phyloP scores from a whole-genome alignment of 164 flowering plant genomes.

The Malania oleifera region DNA sequence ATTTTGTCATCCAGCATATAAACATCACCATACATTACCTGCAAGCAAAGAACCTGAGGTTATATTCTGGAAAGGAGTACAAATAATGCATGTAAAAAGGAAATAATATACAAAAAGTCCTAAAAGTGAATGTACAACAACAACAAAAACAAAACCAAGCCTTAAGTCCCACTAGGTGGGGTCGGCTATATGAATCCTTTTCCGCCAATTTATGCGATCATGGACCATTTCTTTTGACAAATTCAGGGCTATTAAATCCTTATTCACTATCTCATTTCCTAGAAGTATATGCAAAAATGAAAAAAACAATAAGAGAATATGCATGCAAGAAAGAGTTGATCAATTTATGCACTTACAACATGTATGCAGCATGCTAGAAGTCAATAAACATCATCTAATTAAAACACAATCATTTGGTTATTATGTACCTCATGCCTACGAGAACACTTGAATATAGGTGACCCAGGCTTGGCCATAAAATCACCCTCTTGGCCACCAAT shows the following conservation, averaged over 20 bases:
- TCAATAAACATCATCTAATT: not conserved
- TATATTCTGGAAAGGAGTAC: not conserved
- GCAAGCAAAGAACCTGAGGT: constrained; percentile 9
- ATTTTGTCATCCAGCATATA: constrained; percentile 82
- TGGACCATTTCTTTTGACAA: no score
- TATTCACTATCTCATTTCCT: no score
- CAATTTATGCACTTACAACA: not conserved
- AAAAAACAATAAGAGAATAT: not conserved
- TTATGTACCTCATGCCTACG: constrained; percentile 84
- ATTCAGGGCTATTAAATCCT: no score
- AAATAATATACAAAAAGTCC: not conserved
- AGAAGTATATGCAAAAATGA: not conserved
- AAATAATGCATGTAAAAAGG: not conserved
- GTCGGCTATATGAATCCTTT: no score
- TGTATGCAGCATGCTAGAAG: not conserved
- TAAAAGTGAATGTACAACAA: not conserved
- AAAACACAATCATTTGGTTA: not conserved
- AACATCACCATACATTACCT: constrained; percentile 78
- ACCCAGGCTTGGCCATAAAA: constrained; percentile 95
- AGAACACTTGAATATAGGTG: constrained; percentile 94
- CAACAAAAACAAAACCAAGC: no score
- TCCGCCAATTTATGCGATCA: no score
- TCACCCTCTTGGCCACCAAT: constrained; percentile 99
- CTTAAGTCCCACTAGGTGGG: no score
- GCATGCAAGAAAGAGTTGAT: not conserved